Percentiles rank a stretch among this genome's conserved stretches.
Conservation (phyloP, 352 stramenopile species). For the Phytophthora kernoviae region DNA sequence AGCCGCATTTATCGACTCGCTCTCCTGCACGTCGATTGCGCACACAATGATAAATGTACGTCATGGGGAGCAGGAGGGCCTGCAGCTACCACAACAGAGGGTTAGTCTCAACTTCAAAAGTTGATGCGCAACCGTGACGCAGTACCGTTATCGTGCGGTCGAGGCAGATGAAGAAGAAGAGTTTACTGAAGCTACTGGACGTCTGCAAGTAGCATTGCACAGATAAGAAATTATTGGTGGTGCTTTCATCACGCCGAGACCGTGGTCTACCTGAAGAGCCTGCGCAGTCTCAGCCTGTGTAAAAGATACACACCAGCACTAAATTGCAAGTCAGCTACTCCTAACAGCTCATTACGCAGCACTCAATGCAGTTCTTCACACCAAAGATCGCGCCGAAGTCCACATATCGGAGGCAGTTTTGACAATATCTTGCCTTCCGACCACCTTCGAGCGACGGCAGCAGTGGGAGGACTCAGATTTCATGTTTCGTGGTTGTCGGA, state of each 20-base stretch:
- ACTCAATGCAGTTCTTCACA: too few relatives aligned
- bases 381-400: too few relatives aligned
- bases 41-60: constrained; percentile 29
- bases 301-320: constrained; percentile 10
- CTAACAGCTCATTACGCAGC: too few relatives aligned
- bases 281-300: constrained; percentile 13
- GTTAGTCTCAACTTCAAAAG: not conserved
- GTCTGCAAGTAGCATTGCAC: not conserved
- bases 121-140: not conserved
- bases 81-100: constrained; percentile 3
- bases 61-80: constrained; percentile 29
- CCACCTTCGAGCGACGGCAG: too few relatives aligned
- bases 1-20: constrained; percentile 6
- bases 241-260: not conserved
- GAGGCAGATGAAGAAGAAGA: constrained; percentile 15
- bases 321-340: not conserved
- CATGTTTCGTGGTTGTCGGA: too few relatives aligned
- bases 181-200: constrained; percentile 9
- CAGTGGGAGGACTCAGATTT: too few relatives aligned
- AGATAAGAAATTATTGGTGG: not conserved
- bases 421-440: too few relatives aligned
- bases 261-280: constrained; percentile 5
- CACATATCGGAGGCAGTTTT: too few relatives aligned
- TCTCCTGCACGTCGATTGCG: constrained; percentile 4
- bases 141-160: constrained; percentile 16